Conservation (phyloP, 305 asterid genomes). For the Solanum hybrid region DNA sequence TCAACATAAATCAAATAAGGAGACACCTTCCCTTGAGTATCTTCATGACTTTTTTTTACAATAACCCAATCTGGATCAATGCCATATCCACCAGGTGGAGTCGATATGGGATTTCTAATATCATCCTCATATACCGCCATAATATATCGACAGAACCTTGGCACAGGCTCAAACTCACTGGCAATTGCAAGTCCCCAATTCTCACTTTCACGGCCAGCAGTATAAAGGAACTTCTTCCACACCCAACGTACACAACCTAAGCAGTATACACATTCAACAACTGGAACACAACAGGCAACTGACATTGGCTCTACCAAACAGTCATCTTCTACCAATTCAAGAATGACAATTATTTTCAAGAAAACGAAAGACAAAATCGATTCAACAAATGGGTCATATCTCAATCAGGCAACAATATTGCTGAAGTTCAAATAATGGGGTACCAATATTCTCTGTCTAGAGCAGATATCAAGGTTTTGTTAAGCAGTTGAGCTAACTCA, state of each 20-base stretch:
- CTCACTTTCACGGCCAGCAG: conserved; percentile 89
- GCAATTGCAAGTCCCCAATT: conserved; percentile 88
- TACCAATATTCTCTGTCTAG: neutral
- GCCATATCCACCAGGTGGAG: conserved; percentile 83
- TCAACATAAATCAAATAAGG: conserved; percentile 88
- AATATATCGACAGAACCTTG: conserved; percentile 65
- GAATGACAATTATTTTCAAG: neutral
- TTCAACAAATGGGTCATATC: neutral
- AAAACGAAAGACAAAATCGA: neutral
- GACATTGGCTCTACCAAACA: conserved; percentile 66
- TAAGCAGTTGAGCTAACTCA: neutral
- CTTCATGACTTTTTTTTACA: conserved; percentile 45
- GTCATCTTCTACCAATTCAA: conserved; percentile 17
- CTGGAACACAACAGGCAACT: conserved; percentile 80
- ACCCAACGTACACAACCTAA: conserved; percentile 90
- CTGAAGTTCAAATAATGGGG: neutral
- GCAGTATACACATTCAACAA: conserved; percentile 89
- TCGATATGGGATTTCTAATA: conserved; percentile 60
- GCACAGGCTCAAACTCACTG: conserved; percentile 79
- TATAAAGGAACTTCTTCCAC: conserved; percentile 86
- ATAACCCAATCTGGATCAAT: conserved; percentile 66
- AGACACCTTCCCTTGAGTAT: conserved; percentile 51
- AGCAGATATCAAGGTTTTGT: neutral
- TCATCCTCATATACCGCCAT: conserved; percentile 79
- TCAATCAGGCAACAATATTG: neutral